Percentiles rank a stretch among this genome's conserved stretches.
These are phyloP conservation scores for Lachnellula suecica DNA, from an alignment of 2,329 filamentous ascomycete genomes.

Conservation along the genomic window DNA sequence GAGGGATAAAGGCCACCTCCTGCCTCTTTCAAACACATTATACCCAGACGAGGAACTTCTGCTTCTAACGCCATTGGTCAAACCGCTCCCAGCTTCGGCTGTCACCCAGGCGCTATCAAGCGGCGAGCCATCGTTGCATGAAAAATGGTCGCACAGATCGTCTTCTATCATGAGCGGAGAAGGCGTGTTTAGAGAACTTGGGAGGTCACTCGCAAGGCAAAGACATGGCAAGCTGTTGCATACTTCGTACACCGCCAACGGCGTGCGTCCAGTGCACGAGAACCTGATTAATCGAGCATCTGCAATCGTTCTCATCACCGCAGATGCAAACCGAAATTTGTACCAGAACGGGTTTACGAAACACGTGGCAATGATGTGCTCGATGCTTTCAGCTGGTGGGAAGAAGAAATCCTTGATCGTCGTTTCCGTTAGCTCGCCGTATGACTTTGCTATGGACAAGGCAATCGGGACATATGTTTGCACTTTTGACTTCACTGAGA, in stretches of 20 bases:
- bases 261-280: constrained; percentile 88
- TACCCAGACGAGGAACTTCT: constrained; percentile 86
- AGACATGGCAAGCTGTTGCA: constrained; percentile 85
- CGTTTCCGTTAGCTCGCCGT: constrained; percentile 90
- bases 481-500: constrained; percentile 95
- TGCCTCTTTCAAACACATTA: constrained; percentile 80
- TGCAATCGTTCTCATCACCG: constrained; percentile 86
- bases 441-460: constrained; percentile 93
- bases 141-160: constrained; percentile 55
- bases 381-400: constrained; percentile 71
- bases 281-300: constrained; percentile 86
- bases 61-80: constrained; percentile 83
- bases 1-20: constrained; percentile 78
- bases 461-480: constrained; percentile 90
- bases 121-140: constrained; percentile 44
- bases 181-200: constrained; percentile 86
- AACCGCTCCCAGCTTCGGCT: constrained; percentile 86
- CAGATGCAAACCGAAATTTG: constrained; percentile 89
- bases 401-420: constrained; percentile 90
- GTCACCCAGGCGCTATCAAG: constrained; percentile 71
- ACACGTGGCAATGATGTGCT: constrained; percentile 94
- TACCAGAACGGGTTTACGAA: constrained; percentile 96
- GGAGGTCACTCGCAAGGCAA: constrained; percentile 81
- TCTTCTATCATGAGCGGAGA: constrained; percentile 89
- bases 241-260: constrained; percentile 93